Conservation (phyloP, 169 alveolate genomes). For the Plasmodium knowlesi region DNA sequence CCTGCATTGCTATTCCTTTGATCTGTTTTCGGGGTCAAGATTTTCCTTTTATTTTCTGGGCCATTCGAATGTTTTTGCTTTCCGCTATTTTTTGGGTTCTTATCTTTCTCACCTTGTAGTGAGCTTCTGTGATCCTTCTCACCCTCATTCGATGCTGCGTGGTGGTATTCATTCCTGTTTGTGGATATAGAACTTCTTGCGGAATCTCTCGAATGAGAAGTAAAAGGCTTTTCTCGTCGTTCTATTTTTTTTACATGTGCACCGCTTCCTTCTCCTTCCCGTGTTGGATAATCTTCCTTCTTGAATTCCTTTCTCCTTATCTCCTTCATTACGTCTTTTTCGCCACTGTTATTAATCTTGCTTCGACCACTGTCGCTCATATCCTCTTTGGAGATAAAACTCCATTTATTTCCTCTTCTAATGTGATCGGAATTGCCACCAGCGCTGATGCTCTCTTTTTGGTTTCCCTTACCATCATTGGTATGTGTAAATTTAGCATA, state of each 20-base stretch:
- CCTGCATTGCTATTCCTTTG: background rate
- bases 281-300: background rate
- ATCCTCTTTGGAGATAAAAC: background rate
- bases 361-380: background rate
- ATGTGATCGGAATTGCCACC: background rate
- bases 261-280: background rate
- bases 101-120: conserved; percentile 10
- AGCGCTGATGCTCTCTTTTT: background rate
- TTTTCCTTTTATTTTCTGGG: conserved; percentile 1
- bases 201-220: background rate
- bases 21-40: background rate
- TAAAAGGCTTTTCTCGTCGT: background rate
- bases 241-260: background rate
- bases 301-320: background rate
- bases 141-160: background rate
- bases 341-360: conserved; percentile 1
- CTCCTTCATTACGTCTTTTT: background rate
- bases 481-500: background rate
- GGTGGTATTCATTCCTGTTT: background rate
- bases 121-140: background rate
- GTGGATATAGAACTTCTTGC: background rate
- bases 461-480: background rate
- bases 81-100: background rate
- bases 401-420: background rate
- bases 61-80: background rate